Evolutionary conservation across 345 rosid species (phyloP), one percentile per base, ranked within the genome.

Genomic region (Populus pruinosa): DNA sequence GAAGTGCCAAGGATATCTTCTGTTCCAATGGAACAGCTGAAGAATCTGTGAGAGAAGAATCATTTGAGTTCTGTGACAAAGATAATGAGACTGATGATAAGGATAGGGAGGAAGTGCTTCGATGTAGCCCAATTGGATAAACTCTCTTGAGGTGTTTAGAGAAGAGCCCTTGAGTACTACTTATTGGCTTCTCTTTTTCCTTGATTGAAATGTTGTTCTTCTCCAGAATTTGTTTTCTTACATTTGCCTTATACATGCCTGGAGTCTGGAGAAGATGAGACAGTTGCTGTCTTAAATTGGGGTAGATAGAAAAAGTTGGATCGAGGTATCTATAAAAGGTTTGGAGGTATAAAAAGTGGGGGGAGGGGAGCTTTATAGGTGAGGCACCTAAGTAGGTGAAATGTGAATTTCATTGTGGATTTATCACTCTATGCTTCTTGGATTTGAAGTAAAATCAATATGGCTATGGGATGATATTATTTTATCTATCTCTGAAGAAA

Each of bases 21-120:
- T 83, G 88, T 65, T 91, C 89, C 64, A 91, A 70, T 6, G 88
- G 87, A 17, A 89, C 79, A 27, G 73, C 77, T 27, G 83, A 83
- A 41, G 78, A 72, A 79, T 91, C 98, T 14, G 96, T 88, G 17
- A 87, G 78, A 62, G 86, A 86, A 10, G 99, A 96, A 76, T 93
- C 98, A 47, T 87, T 91, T 1, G 98, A 93, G 83, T 88, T 93
- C 71, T 93, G 96, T 11, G 99, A 96, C 75, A 93, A 82, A 21
- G 99, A 92, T 69, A 96, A 67, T 4, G 98, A 95, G 20, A 95
- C 31, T 0, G 98, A 92, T 0, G 97, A 93, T 11, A 91, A 79
- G 36, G 98, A 95, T 17, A 93, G 84, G 27, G 97, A 91, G 23
- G 99, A 93, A 77, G 62, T 81, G 83, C 92, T 96, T 56, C 93